These are phyloP conservation scores for Gymnopilus junonius DNA, from an alignment of 768 basidiomycete genomes.

Conservation along the genomic window DNA sequence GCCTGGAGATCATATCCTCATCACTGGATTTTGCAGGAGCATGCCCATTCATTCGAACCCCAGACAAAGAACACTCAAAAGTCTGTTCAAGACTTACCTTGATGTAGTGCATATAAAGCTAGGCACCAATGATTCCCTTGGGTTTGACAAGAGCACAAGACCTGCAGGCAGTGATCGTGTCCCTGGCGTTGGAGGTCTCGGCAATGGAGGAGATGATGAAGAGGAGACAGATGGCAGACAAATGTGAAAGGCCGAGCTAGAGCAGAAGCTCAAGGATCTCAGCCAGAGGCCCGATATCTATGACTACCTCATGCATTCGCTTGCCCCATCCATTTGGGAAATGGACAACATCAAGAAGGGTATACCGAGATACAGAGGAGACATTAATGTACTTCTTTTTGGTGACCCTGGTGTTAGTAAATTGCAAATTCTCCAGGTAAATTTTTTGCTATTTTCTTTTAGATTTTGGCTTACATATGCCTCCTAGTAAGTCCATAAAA, in stretches of 20 bases:
- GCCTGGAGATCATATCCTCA: constrained; percentile 90
- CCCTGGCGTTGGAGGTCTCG: constrained; percentile 73
- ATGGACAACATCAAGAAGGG: constrained; percentile 99
- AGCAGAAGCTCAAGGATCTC: constrained; percentile 75
- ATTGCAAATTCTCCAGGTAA: constrained; percentile 90
- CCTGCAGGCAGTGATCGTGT: constrained; percentile 68
- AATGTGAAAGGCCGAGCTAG: constrained; percentile 70
- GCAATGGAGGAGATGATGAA: constrained; percentile 60
- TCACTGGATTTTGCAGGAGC: constrained; percentile 94
- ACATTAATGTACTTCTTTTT: constrained; percentile 96
- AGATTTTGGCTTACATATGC: neutral
- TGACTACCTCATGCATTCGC: constrained; percentile 77
- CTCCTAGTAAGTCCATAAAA: constrained; percentile 94
- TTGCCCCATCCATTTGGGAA: constrained; percentile 96
- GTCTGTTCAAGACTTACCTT: constrained; percentile 96
- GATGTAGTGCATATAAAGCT: constrained; percentile 93
- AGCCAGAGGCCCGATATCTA: constrained; percentile 83
- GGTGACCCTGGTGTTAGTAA: constrained; percentile 98
- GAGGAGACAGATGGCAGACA: constrained; percentile 40
- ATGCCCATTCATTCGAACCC: constrained; percentile 94
- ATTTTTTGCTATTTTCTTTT: constrained; percentile 16
- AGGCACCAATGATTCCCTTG: constrained; percentile 71
- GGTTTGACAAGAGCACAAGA: constrained; percentile 80
- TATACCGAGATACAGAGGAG: constrained; percentile 95
- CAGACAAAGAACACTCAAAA: constrained; percentile 88